A percentile compares a stretch with the other conserved stretches of the same genome.
phyloP scores from a whole-genome alignment of 2,329 filamentous ascomycete genomes.

The Scolecobasidium constrictum region DNA sequence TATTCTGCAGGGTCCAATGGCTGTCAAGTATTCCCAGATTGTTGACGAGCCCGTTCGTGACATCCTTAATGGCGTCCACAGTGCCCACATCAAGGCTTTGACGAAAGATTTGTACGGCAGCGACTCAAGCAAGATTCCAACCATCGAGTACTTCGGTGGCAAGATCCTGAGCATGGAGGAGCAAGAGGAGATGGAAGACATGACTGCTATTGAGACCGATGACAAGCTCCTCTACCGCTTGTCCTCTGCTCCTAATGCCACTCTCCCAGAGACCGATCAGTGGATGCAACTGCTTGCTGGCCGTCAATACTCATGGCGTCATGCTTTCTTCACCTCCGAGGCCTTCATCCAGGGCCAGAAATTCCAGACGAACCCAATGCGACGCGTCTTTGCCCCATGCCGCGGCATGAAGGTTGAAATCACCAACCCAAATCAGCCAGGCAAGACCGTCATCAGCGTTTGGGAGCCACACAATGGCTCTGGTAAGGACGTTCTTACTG shows the following conservation, averaged over 20 bases:
- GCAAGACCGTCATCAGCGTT: conserved; percentile 75
- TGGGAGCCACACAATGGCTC: conserved; percentile 75
- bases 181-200: conserved; percentile 67
- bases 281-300: conserved; percentile 89
- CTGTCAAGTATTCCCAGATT: conserved; percentile 78
- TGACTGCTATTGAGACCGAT: conserved; percentile 70
- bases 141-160: conserved; percentile 91
- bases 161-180: conserved; percentile 63
- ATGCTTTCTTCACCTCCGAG: conserved; percentile 87
- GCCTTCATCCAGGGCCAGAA: conserved; percentile 91
- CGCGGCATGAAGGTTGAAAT: conserved; percentile 88
- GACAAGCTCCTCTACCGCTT: conserved; percentile 78
- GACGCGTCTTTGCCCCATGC: conserved; percentile 77
- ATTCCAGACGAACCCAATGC: conserved; percentile 94
- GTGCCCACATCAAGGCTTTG: conserved; percentile 72
- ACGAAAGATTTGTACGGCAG: conserved; percentile 70
- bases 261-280: conserved; percentile 66
- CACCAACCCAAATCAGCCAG: conserved; percentile 64
- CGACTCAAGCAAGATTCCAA: conserved; percentile 64
- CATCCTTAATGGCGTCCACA: conserved; percentile 83
- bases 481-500: conserved; percentile 73
- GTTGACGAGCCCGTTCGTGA: conserved; percentile 92
- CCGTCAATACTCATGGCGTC: conserved; percentile 77
- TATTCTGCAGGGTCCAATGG: conserved; percentile 90
- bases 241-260: conserved; percentile 60